Evolutionary conservation across 2,329 filamentous ascomycete species (phyloP), one percentile per base, ranked within the genome.

Genomic region (Fusarium duplospermum): DNA sequence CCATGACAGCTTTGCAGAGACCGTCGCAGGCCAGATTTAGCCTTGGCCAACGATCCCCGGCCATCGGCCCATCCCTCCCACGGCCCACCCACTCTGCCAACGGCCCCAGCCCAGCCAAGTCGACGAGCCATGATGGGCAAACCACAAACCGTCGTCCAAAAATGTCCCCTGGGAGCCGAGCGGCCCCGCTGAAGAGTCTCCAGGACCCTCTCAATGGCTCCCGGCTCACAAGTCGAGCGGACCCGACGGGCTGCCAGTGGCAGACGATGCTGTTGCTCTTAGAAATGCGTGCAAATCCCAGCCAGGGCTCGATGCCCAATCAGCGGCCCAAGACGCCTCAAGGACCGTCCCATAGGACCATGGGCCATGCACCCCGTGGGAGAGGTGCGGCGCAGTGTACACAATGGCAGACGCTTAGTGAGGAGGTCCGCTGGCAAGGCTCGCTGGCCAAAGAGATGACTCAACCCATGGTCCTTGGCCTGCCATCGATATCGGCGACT

Each of bases 321-420:
- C 71, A 78, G 67, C 73, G 73, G 76, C 67, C 76, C 73, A 72
- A 77, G 64, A 67, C 60, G 62, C 65, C 64, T 61, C 61, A 35
- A 69, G 57, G 64, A 67, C 63, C 61, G 75, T 80, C 74, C 74
- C 76, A 83, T 81, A 82, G 80, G 81, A 78, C 70, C 62, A 75
- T 66, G 73, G 66, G 67, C 67, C 72, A 81, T 82, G 79, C 81
- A 82, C 75, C 75, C 77, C 71, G 76, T 82, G 82, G 80, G 82
- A 77, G 82, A 81, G 84, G 82, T 79, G 85, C 83, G 84, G 84
- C 84, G 85, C 84, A 85, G 82, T 81, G 73, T 70, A 74, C 73
- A 71, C 64, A 77, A 60, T 67, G 62, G 70, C 62, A 66, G 45
- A 66, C 64, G 36, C 66, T 60, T 70, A 61, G 61, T 66, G 62